Conservation (phyloP, 2,329 filamentous ascomycete species). For the Colletotrichum caudatum region DNA sequence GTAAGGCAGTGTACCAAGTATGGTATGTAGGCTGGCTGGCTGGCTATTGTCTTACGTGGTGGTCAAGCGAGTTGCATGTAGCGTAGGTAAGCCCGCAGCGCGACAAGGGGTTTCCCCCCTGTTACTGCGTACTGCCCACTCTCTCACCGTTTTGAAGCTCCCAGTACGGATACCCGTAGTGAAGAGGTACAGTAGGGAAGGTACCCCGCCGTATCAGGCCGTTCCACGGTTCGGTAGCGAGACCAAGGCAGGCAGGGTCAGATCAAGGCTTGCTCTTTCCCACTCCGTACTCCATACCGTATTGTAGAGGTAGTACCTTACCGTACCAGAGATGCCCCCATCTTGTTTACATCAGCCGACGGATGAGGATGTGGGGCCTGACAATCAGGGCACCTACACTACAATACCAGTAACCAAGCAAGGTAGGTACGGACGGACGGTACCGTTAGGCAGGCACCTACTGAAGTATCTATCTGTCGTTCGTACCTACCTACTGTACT, state of each 20-base stretch:
- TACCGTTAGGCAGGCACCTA: too few relatives aligned
- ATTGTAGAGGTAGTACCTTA: too few relatives aligned
- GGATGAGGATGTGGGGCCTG: neutral
- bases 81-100: neutral
- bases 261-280: neutral
- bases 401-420: too few relatives aligned
- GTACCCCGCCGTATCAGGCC: neutral
- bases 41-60: neutral
- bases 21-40: too few relatives aligned
- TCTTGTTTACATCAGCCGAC: neutral
- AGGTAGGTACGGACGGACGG: too few relatives aligned
- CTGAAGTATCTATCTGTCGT: too few relatives aligned
- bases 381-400: too few relatives aligned
- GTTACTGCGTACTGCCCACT: neutral
- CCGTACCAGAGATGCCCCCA: neutral
- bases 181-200: too few relatives aligned
- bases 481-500: too few relatives aligned
- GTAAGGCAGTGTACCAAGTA: too few relatives aligned
- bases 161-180: too few relatives aligned
- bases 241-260: neutral
- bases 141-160: neutral
- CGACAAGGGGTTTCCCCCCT: too few relatives aligned
- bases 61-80: neutral
- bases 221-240: neutral
- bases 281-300: neutral